Base-by-base conservation (phyloP, 345 rosid species). In the Moringa oleifera region DNA sequence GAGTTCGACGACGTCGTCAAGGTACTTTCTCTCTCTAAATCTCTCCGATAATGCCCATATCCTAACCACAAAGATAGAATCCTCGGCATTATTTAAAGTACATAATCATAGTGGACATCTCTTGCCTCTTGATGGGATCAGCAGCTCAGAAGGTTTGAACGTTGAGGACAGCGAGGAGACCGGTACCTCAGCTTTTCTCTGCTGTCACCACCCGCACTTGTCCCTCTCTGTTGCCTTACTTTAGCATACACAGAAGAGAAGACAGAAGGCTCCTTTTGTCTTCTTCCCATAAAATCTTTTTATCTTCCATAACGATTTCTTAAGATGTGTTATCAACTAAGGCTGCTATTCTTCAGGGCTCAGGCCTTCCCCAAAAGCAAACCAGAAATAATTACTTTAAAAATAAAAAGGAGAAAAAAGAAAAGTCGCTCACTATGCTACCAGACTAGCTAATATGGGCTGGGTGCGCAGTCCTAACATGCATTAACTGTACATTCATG, bases 1-100 rank as follows among this genome's bases (percentile, higher is more conserved):
- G 98, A 93, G 36, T 86, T 83, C 13, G 97, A 93, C 72, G 98
- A 93, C 83, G 79, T 93, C 68, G 80, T 88, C 63, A 86, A 90
- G 97, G 98, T 92, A 6, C 64, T 47, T 36, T 22, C 31, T 68
- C 54, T 68, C 47, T 68, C 57, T 21, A n/a, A n/a, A n/a, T n/a
- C n/a, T n/a, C n/a, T n/a, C n/a, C n/a, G n/a, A n/a, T n/a, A n/a
- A n/a, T n/a, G n/a, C n/a, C n/a, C n/a, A n/a, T n/a, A n/a, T n/a
- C n/a, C n/a, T n/a, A n/a, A n/a, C n/a, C n/a, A n/a, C n/a, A n/a
- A n/a, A n/a, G n/a, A n/a, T n/a, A n/a, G n/a, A n/a, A n/a, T n/a
- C n/a, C n/a, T n/a, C n/a, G n/a, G n/a, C n/a, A n/a, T n/a, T n/a
- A n/a, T n/a, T n/a, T n/a, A n/a, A n/a, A n/a, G n/a, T n/a, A n/a